Conservation (phyloP, 2,329 filamentous ascomycete genomes). For the Aspergillus aculeatinus region DNA sequence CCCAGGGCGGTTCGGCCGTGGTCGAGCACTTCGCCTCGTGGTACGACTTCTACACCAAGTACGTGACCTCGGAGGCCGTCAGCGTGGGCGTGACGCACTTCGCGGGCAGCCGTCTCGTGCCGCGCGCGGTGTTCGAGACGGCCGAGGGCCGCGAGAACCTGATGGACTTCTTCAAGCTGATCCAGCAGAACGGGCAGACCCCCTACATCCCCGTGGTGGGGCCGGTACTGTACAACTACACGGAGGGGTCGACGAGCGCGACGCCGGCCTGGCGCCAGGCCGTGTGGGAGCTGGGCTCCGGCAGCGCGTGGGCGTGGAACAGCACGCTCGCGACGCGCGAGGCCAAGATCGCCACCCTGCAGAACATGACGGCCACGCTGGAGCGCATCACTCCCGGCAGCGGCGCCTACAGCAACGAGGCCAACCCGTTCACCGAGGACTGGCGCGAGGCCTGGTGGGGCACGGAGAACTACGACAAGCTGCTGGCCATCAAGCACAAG, state of each 20-base stretch:
- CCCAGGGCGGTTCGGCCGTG: conserved; percentile 14
- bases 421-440: conserved; percentile 18
- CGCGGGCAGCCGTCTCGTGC: conserved; percentile 21
- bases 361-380: conserved; percentile 15
- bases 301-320: conserved; percentile 18
- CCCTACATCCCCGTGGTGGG: conserved; percentile 21
- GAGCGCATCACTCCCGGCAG: conserved; percentile 18
- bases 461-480: conserved; percentile 17
- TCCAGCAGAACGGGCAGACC: conserved; percentile 8
- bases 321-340: conserved; percentile 14
- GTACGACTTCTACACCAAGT: conserved; percentile 20
- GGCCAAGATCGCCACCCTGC: conserved; percentile 12
- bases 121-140: conserved; percentile 18
- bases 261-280: conserved; percentile 22
- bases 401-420: conserved; percentile 22
- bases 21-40: conserved; percentile 20
- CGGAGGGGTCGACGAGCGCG: conserved; percentile 17
- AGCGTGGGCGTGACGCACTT: conserved; percentile 19
- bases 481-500: conserved; percentile 21
- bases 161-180: conserved; percentile 13
- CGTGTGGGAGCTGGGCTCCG: conserved; percentile 18
- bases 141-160: conserved; percentile 15
- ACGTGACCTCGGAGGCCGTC: conserved; percentile 18
- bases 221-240: conserved; percentile 20
- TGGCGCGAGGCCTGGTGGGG: conserved; percentile 24